phyloP scores from a whole-genome alignment of 2,329 filamentous ascomycete species.

The Aspergillus thermomutatus region DNA sequence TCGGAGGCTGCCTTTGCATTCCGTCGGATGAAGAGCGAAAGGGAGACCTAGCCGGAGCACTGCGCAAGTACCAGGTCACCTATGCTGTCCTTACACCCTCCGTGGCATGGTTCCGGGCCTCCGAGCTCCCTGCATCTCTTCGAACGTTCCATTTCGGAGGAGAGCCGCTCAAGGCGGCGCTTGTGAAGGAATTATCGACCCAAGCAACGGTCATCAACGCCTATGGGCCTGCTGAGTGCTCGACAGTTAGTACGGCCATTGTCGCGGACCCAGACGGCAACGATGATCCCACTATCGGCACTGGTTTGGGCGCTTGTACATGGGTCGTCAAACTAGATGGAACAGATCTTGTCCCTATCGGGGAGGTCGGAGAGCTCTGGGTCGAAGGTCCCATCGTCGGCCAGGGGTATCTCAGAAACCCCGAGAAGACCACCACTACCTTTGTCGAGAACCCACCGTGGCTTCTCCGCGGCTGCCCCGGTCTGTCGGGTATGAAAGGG shows the following conservation, averaged over 20 bases:
- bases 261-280: no score
- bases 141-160: no score
- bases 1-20: constrained; percentile 54
- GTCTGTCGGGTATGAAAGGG: no score
- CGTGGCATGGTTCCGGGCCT: background rate
- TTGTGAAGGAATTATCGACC: background rate
- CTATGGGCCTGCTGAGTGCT: constrained; percentile 1
- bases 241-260: no score
- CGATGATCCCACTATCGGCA: no score
- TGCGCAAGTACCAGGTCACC: constrained; percentile 46
- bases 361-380: background rate
- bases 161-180: background rate
- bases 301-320: no score
- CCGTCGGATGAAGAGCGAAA: constrained; percentile 43
- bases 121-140: background rate
- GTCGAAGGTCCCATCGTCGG: background rate
- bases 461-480: no score
- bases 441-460: no score
- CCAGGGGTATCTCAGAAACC: no score
- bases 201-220: background rate
- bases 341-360: no score
- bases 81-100: constrained; percentile 17
- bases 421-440: no score
- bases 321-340: no score
- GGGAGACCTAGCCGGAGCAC: constrained; percentile 43